phyloP scores from a whole-genome alignment of 1,139 yeast genomes.

The Suhomyces yuchorum region DNA sequence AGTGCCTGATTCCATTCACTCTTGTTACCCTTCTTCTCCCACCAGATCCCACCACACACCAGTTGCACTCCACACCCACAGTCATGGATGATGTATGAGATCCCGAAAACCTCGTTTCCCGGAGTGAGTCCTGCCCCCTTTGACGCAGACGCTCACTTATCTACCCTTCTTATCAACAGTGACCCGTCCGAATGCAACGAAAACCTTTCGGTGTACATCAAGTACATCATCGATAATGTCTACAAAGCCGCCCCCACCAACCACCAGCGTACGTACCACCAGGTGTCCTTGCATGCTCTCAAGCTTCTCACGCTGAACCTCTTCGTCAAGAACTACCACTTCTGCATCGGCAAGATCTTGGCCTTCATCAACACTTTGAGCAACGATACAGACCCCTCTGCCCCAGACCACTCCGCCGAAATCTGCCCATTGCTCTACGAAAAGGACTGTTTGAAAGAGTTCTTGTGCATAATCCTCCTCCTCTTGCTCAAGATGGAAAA shows the following conservation, averaged over 20 bases:
- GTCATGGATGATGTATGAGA: constrained; percentile 7
- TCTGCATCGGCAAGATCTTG: constrained; percentile 45
- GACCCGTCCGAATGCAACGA: constrained; percentile 46
- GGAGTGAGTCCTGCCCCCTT: constrained; percentile 3
- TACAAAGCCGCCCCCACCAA: constrained; percentile 19
- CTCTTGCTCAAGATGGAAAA: constrained; percentile 40
- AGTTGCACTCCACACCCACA: no score
- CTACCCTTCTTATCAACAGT: constrained; percentile 32
- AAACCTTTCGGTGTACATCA: constrained; percentile 39
- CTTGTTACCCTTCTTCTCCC: not conserved
- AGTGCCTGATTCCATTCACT: not conserved
- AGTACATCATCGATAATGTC: constrained; percentile 37
- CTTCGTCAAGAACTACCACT: constrained; percentile 38
- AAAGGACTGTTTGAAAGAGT: constrained; percentile 35
- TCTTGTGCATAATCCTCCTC: constrained; percentile 38
- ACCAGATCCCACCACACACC: no score
- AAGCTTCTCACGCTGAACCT: constrained; percentile 42
- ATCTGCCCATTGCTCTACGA: constrained; percentile 24
- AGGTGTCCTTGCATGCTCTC: constrained; percentile 38
- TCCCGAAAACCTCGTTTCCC: constrained; percentile 11
- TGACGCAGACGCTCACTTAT: constrained; percentile 5
- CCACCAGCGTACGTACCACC: constrained; percentile 29
- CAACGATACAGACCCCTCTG: not conserved
- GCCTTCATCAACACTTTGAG: constrained; percentile 35
- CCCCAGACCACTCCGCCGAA: constrained; percentile 8